These are phyloP conservation scores for Colletotrichum shisoi DNA, from an alignment of 2,329 filamentous ascomycete genomes.

Conservation along the genomic window DNA sequence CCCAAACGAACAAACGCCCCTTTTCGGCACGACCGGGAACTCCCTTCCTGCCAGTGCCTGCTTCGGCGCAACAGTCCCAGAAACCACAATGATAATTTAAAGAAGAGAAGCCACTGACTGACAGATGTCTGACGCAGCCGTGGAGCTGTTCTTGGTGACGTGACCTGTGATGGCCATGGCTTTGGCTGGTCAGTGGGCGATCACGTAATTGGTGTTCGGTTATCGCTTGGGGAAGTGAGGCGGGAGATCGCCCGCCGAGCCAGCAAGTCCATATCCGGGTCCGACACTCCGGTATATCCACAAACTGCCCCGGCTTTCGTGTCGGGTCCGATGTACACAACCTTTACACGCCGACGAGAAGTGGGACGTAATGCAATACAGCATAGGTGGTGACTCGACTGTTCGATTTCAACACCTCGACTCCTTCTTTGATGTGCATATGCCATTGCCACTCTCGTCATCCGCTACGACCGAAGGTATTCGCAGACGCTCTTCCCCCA, in stretches of 20 bases:
- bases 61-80: neutral
- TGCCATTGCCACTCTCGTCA: no score
- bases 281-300: constrained; percentile 6
- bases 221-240: constrained; percentile 12
- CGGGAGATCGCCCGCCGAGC: constrained; percentile 28
- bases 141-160: neutral
- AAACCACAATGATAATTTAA: neutral
- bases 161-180: neutral
- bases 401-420: no score
- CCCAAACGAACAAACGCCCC: constrained; percentile 27
- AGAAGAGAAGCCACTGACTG: neutral
- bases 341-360: neutral
- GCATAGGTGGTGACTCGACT: neutral
- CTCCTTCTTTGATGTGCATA: neutral
- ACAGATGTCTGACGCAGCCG: neutral
- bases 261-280: constrained; percentile 11
- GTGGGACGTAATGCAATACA: neutral
- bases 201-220: neutral
- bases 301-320: constrained; percentile 6
- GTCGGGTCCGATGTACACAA: neutral
- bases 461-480: constrained; percentile 51
- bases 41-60: neutral
- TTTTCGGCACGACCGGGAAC: constrained; percentile 33
- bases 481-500: constrained; percentile 59
- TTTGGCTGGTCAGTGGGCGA: neutral